These are phyloP conservation scores for Ophiosphaerella narmari DNA, from an alignment of 2,329 filamentous ascomycete species.

Conservation along the genomic window DNA sequence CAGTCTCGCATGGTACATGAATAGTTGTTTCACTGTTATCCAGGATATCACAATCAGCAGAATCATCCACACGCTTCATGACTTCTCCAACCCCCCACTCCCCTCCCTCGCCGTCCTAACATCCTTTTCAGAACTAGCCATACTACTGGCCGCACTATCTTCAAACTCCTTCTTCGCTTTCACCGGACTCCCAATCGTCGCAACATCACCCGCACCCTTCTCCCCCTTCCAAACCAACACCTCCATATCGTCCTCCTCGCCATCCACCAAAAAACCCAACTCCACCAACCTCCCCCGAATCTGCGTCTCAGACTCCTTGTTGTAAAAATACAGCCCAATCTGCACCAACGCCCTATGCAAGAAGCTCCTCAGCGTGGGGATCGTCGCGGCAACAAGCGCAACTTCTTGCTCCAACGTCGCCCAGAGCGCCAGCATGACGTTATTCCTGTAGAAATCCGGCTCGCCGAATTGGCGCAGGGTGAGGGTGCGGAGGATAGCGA, in stretches of 20 bases:
- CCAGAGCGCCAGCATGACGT: slow-evolving; percentile 26
- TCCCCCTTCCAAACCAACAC: background rate
- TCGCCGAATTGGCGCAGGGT: slow-evolving; percentile 14
- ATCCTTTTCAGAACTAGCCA: background rate
- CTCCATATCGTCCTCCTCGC: background rate
- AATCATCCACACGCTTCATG: no score
- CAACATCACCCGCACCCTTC: background rate
- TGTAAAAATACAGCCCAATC: slow-evolving; percentile 23
- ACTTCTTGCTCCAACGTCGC: slow-evolving; percentile 32
- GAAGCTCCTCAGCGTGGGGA: slow-evolving; percentile 32
- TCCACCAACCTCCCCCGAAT: slow-evolving; percentile 16
- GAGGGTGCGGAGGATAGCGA: slow-evolving; percentile 29
- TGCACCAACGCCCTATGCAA: slow-evolving; percentile 16
- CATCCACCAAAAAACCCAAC: slow-evolving; percentile 15
- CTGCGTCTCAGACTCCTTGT: slow-evolving; percentile 17
- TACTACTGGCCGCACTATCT: background rate
- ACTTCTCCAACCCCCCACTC: background rate
- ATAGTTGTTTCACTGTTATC: no score
- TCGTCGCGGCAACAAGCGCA: slow-evolving; percentile 32
- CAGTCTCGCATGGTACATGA: no score
- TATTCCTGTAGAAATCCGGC: slow-evolving; percentile 24
- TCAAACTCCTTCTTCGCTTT: background rate
- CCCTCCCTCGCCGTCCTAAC: background rate
- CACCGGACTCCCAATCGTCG: background rate
- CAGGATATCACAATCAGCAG: no score